Base-by-base conservation (phyloP, 2,329 filamentous ascomycete genomes). In the Chaetomium sp. region DNA sequence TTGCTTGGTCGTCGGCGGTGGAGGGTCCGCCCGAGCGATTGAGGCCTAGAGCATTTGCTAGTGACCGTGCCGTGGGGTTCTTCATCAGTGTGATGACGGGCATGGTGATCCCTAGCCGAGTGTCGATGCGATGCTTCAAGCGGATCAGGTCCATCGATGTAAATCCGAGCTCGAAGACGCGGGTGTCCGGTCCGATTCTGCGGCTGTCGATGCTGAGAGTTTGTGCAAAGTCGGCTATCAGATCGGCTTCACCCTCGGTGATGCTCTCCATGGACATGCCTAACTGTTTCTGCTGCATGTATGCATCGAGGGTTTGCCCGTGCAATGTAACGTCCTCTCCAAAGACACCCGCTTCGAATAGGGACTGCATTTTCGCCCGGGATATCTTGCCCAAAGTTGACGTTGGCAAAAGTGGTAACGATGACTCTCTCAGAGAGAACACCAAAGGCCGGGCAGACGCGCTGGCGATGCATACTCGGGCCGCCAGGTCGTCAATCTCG, bases 371-470 rank as follows among this genome's bases (percentile, higher is more conserved):
- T 67, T 79, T 80, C 8, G 73, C 54, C 4, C 77, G 67, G 1
- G 78, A 79, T 3, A 81, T 70, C 68, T 81, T 81, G 6, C 79
- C 78, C 1, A 81, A 71, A 0, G 78, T 71, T 0, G 78, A 74
- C 66, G 75, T 76, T 19, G 69, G 71, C 0, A 80, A 9, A 74
- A 74, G 7, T 66, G 67, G 7, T 67, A 65, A 9, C 69, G 68
- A 56, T 62, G 69, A 21, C 58, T 65, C 6, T 6, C 42, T 21
- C 42, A 45, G 19, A 10, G 42, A 21, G 9, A 45, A 45, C 19
- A 45, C 42, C 19, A 45, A 7, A 2, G 42, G 42, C 42, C 42
- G 42, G 35, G 35, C 35, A 19, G 35, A 38, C 16, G 42, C 42
- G 21, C 42, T 45, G 42, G 19, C 21, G 42, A 45, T 21, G 42